Evolutionary conservation across 306 rosid genomes (phyloP), one percentile per base, ranked within the genome.

Genomic region (Glycine soja): DNA sequence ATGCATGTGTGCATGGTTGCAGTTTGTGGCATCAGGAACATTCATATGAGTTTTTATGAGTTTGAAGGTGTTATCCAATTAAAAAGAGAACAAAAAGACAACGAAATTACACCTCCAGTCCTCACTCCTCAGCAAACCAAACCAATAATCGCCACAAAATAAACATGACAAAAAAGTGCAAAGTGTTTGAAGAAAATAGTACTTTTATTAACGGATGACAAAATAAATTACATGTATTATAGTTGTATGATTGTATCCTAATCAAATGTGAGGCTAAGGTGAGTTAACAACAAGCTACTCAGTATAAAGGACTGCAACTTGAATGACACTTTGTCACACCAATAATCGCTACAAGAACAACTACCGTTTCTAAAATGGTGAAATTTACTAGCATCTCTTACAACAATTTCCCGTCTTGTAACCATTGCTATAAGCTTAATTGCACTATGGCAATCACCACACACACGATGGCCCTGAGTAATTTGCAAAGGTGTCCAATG

Each of bases 261-360:
- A 19, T 53, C 16, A 70, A 77, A 62, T 36, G 7, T 82, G 48
- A 2, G 78, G 42, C 71, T 70, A 40, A 6, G 66, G 43, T 18
- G 24, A 19, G 75, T 47, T 51, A 61, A 51, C 5, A 73, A 24
- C 30, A 24, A 73, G 64, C 73, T 80, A 52, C 61, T 65, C 52
- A 53, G 15, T 43, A 9, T 46, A 66, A 70, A 34, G 12, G 12
- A 57, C 64, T 42, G 4, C 8, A 80, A 54, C 56, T 9, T 50
- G 72, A 76, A 80, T 64, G 56, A 62, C 34, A 65, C n/a, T 67
- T 34, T 75, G 24, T 42, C 83, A 79, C 87, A 95, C 97, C 98
- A 91, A 83, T 95, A 95, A 80, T 89, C 89, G 19, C 97, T 95
- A 85, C 98, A 95, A 73, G 97, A 95, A 79, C 98, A 92, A 48